Percentiles rank a stretch among this genome's conserved stretches.
These are phyloP conservation scores for Aspergillus ibericus DNA, from an alignment of 2,329 filamentous ascomycete genomes.

Conservation along the genomic window DNA sequence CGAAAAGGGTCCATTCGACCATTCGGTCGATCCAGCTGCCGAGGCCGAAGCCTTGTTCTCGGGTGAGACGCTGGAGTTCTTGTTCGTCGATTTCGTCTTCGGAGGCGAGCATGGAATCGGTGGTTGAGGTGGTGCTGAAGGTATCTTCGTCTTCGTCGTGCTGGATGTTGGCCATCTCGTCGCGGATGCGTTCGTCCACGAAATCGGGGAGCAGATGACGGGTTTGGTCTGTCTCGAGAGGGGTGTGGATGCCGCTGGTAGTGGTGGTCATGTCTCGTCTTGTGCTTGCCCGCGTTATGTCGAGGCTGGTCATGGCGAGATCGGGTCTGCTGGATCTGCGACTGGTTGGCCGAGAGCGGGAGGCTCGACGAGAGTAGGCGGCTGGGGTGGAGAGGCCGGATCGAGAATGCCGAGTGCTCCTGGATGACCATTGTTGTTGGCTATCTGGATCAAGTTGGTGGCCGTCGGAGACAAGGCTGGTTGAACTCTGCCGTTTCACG, in stretches of 20 bases:
- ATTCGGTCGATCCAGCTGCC: slow-evolving; percentile 59
- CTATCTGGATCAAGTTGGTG: slow-evolving; percentile 33
- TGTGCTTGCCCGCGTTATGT: slow-evolving; percentile 9
- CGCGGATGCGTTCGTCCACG: slow-evolving; percentile 46
- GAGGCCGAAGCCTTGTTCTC: slow-evolving; percentile 55
- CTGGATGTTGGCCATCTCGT: slow-evolving; percentile 39
- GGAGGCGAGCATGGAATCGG: slow-evolving; percentile 9
- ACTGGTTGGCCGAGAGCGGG: slow-evolving; percentile 35
- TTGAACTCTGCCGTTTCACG: slow-evolving; percentile 56
- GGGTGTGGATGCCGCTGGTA: neutral
- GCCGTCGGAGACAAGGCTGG: slow-evolving; percentile 49
- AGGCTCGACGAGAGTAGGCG: slow-evolving; percentile 31
- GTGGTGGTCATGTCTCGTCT: neutral
- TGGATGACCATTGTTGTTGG: slow-evolving; percentile 13
- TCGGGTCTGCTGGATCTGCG: slow-evolving; percentile 29
- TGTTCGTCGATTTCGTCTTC: slow-evolving; percentile 50
- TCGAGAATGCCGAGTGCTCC: slow-evolving; percentile 28
- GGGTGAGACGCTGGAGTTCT: slow-evolving; percentile 54
- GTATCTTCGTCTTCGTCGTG: slow-evolving; percentile 16
- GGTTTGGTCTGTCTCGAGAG: slow-evolving; percentile 10
- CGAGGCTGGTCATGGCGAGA: slow-evolving; percentile 19
- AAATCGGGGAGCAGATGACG: slow-evolving; percentile 48
- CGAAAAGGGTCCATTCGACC: slow-evolving; percentile 59
- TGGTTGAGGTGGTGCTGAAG: neutral
- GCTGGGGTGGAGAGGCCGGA: slow-evolving; percentile 41